Evolutionary conservation across 345 rosid species (phyloP).

Genomic region (Syzygium aqueum): DNA sequence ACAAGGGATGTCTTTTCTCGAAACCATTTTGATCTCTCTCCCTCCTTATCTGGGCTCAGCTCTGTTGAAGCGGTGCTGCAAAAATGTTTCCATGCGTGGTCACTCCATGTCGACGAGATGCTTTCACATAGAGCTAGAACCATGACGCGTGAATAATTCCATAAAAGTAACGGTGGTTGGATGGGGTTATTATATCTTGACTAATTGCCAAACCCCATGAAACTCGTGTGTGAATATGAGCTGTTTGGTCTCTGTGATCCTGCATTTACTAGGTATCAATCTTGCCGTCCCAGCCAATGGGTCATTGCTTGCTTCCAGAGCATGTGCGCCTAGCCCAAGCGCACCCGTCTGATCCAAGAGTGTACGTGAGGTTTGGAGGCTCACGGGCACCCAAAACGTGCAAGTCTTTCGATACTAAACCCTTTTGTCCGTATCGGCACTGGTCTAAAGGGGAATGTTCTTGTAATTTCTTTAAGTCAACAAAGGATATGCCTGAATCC

Average conservation of each 20-base stretch:
- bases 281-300: background rate
- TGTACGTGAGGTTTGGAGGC: too few species aligned
- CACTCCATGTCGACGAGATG: background rate
- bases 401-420: too few species aligned
- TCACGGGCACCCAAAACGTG: too few species aligned
- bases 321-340: too few species aligned
- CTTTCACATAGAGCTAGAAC: background rate
- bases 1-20: background rate
- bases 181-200: accelerated
- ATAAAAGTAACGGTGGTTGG: background rate
- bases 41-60: background rate
- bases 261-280: background rate
- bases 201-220: background rate
- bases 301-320: background rate
- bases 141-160: background rate
- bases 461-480: too few species aligned
- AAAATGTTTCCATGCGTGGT: background rate
- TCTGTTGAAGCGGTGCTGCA: background rate
- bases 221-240: background rate
- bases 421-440: too few species aligned
- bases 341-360: too few species aligned
- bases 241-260: background rate
- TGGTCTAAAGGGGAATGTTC: too few species aligned
- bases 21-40: background rate
- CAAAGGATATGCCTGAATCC: background rate